These are phyloP conservation scores for Geotrichum reessii DNA, from an alignment of 1,139 yeast genomes.

Conservation along the genomic window DNA sequence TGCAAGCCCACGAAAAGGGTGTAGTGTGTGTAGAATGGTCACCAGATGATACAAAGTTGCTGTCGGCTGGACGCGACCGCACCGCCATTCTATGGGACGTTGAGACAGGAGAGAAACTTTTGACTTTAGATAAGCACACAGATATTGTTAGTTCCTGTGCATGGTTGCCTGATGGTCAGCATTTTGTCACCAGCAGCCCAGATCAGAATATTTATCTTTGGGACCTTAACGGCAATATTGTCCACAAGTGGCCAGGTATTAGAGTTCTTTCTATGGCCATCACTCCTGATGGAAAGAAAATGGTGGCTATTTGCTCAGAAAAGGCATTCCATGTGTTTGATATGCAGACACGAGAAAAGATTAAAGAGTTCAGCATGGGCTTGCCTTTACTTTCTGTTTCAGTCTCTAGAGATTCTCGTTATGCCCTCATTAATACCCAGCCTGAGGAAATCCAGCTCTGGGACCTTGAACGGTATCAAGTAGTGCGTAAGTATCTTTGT, in stretches of 20 bases:
- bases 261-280: conserved; percentile 68
- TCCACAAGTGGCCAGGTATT: conserved; percentile 40
- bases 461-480: conserved; percentile 49
- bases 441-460: conserved; percentile 79
- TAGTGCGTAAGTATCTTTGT: conserved; percentile 62
- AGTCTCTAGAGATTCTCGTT: conserved; percentile 42
- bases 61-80: conserved; percentile 66
- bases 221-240: conserved; percentile 44
- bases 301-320: conserved; percentile 61
- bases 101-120: conserved; percentile 34
- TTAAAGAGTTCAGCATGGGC: conserved; percentile 38
- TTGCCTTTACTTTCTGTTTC: conserved; percentile 47
- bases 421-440: conserved; percentile 57
- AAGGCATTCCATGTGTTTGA: conserved; percentile 48
- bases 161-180: conserved; percentile 60
- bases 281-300: conserved; percentile 55
- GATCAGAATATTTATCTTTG: conserved; percentile 66
- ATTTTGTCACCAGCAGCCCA: conserved; percentile 64
- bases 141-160: conserved; percentile 59
- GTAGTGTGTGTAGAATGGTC: conserved; percentile 73
- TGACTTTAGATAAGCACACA: conserved; percentile 28
- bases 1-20: conserved; percentile 51
- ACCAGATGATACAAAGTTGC: conserved; percentile 57
- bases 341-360: conserved; percentile 34
- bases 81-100: conserved; percentile 64